Conservation (phyloP, 495 filamentous ascomycete genomes). For the Aspergillus affinis region DNA sequence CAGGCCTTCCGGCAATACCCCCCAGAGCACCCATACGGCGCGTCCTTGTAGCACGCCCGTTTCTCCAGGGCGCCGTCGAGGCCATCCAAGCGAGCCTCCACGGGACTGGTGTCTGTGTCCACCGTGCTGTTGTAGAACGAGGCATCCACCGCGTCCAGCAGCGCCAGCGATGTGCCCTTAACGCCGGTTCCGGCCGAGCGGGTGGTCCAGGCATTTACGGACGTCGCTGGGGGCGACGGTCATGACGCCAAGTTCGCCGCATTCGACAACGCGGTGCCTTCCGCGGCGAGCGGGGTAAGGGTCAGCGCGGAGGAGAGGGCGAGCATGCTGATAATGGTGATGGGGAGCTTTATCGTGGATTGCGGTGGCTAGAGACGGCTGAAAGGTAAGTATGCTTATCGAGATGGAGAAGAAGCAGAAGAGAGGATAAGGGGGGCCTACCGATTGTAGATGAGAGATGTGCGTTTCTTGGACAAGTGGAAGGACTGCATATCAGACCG, state of each 20-base stretch:
- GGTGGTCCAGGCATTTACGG: slow-evolving; percentile 7
- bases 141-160: slow-evolving; percentile 1
- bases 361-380: not conserved
- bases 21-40: slow-evolving; percentile 8
- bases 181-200: slow-evolving; percentile 8
- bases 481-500: slow-evolving; percentile 7
- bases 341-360: slow-evolving; percentile 4
- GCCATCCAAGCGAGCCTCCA: not conserved
- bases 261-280: not conserved
- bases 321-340: slow-evolving; percentile 9
- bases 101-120: not conserved
- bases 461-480: slow-evolving; percentile 9
- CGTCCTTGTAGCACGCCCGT: slow-evolving; percentile 3
- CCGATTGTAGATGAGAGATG: slow-evolving; percentile 5
- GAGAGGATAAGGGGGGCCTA: slow-evolving; percentile 5
- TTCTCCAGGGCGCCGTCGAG: not conserved
- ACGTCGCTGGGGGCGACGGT: slow-evolving; percentile 7
- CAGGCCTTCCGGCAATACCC: slow-evolving; percentile 11
- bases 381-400: slow-evolving; percentile 8
- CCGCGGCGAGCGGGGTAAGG: not conserved
- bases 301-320: slow-evolving; percentile 1
- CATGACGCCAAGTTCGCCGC: slow-evolving; percentile 9
- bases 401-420: slow-evolving; percentile 6
- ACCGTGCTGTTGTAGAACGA: not conserved
- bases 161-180: slow-evolving; percentile 8